These are phyloP conservation scores for Psophocarpus tetragonolobus DNA, from an alignment of 306 rosid genomes.

Conservation along the genomic window DNA sequence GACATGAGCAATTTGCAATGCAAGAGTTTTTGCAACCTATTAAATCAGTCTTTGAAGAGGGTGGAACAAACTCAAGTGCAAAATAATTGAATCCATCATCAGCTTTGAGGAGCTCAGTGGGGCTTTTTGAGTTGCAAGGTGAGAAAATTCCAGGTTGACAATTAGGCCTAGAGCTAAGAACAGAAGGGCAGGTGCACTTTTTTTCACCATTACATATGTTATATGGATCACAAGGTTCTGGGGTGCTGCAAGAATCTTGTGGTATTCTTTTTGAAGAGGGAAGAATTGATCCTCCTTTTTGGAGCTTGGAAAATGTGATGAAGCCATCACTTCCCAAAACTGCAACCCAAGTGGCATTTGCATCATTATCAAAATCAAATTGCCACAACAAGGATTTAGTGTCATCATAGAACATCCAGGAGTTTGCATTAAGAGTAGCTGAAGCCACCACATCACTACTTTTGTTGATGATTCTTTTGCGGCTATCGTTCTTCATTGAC, in stretches of 20 bases:
- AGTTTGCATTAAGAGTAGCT: constrained; percentile 39
- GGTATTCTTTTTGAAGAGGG: constrained; percentile 46
- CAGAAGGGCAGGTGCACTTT: constrained; percentile 68
- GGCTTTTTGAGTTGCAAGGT: constrained; percentile 40
- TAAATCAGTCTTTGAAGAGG: constrained; percentile 50
- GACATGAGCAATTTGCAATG: constrained; percentile 60
- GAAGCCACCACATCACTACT: constrained; percentile 33
- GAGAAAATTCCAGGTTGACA: constrained; percentile 54
- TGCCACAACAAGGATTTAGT: constrained; percentile 47
- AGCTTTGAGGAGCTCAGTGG: constrained; percentile 45
- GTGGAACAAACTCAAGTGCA: constrained; percentile 57
- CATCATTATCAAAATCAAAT: constrained; percentile 41
- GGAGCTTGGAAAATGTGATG: constrained; percentile 47
- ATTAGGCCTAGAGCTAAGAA: constrained; percentile 51
- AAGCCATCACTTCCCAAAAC: constrained; percentile 63
- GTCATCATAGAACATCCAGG: constrained; percentile 50
- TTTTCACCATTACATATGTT: constrained; percentile 46
- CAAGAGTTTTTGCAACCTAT: constrained; percentile 59
- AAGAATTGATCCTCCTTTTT: constrained; percentile 28
- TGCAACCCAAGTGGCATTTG: constrained; percentile 55
- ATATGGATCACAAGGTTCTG: constrained; percentile 63
- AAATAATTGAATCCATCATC: constrained; percentile 54
- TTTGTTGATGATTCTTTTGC: constrained; percentile 39
- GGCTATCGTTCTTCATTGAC: constrained; percentile 45
- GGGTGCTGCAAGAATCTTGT: constrained; percentile 58